Evolutionary conservation across 75 land plant genomes (phyloP).

Genomic region (Picea glauca): DNA sequence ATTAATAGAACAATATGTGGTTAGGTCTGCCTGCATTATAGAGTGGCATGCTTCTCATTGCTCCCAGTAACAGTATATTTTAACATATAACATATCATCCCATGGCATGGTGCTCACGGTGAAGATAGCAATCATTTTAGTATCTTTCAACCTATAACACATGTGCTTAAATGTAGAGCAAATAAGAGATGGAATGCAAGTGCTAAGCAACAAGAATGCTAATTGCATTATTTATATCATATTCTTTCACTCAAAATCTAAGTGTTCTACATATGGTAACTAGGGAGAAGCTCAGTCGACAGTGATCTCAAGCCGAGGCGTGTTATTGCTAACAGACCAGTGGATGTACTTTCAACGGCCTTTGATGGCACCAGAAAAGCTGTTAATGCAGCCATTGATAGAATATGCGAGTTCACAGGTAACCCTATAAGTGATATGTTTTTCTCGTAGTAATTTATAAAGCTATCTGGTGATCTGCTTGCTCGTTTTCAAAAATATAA

Average conservation of each 20-base stretch:
- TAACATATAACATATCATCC: too few relatives aligned
- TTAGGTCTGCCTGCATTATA: too few relatives aligned
- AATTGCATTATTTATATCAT: constrained; percentile 1
- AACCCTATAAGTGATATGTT: neutral
- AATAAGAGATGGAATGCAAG: neutral
- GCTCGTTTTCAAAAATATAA: too few relatives aligned
- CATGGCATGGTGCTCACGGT: neutral
- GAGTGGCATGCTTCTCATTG: too few relatives aligned
- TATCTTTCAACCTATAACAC: neutral
- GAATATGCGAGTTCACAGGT: constrained; percentile 91
- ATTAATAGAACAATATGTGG: too few relatives aligned
- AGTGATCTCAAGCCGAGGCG: constrained; percentile 29
- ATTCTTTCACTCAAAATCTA: neutral
- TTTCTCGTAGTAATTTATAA: neutral
- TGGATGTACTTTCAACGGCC: constrained; percentile 43
- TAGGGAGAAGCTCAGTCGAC: constrained; percentile 24
- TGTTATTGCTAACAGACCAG: constrained; percentile 16
- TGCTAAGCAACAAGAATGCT: neutral
- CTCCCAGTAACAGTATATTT: too few relatives aligned
- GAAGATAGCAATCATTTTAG: neutral
- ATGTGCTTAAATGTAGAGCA: neutral
- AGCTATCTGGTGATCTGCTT: neutral
- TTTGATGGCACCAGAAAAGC: constrained; percentile 95
- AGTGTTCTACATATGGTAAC: constrained; percentile 5
- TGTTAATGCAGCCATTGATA: constrained; percentile 82